Conservation (phyloP, 1,284 basidiomycete species). For the Pyrrhoderma lamaoense region DNA sequence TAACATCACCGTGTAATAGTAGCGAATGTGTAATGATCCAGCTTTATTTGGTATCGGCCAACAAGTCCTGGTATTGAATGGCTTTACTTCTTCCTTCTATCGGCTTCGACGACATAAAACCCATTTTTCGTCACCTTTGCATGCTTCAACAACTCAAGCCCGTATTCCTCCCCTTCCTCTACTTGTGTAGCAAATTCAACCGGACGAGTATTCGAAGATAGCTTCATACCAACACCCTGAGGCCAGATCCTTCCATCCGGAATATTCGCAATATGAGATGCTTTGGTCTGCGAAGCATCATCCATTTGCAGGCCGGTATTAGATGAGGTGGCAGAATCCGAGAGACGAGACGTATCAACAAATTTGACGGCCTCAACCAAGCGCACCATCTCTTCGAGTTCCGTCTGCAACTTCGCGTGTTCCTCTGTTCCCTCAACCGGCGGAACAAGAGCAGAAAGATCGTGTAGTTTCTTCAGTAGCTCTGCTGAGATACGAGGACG, state of each 20-base stretch:
- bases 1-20: no score
- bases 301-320: no score
- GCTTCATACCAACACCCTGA: slow-evolving; percentile 31
- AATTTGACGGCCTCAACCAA: slow-evolving; percentile 73
- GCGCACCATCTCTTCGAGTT: slow-evolving; percentile 62
- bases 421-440: slow-evolving; percentile 49
- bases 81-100: slow-evolving; percentile 25
- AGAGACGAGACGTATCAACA: slow-evolving; percentile 31
- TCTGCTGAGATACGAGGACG: slow-evolving; percentile 48
- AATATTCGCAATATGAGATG: slow-evolving; percentile 21
- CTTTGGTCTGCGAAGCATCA: slow-evolving; percentile 19
- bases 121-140: slow-evolving; percentile 32
- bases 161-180: slow-evolving; percentile 31
- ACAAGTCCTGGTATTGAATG: no score
- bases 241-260: slow-evolving; percentile 42
- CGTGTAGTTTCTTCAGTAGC: slow-evolving; percentile 55
- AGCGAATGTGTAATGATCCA: no score
- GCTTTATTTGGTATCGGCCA: no score
- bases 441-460: slow-evolving; percentile 60
- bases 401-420: slow-evolving; percentile 40
- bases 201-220: slow-evolving; percentile 19
- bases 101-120: slow-evolving; percentile 40
- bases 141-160: slow-evolving; percentile 44
- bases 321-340: no score
- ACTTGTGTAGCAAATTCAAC: slow-evolving; percentile 17